phyloP scores from a whole-genome alignment of 495 filamentous ascomycete species.

The Talaromyces liani region DNA sequence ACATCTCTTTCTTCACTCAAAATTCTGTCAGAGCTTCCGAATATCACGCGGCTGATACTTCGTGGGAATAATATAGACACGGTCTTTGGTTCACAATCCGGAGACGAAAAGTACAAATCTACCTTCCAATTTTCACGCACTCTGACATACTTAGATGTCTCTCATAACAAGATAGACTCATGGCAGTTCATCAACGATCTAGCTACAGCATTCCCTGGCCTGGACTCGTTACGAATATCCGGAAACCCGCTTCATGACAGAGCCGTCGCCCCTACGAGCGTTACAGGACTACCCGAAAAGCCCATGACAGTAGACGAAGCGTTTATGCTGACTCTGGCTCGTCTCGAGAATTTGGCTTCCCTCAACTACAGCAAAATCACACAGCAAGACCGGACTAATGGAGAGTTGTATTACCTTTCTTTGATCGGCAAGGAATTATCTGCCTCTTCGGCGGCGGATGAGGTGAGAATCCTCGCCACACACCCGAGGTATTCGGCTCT shows the following conservation, averaged over 20 bases:
- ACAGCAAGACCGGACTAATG: constrained; percentile 66
- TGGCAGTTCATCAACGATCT: constrained; percentile 69
- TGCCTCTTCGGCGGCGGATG: constrained; percentile 44
- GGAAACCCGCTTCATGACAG: constrained; percentile 75
- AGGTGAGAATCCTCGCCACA: constrained; percentile 41
- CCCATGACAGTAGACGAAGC: constrained; percentile 60
- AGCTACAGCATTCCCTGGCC: constrained; percentile 55
- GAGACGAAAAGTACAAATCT: neutral
- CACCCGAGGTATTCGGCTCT: constrained; percentile 69
- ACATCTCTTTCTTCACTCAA: constrained; percentile 49
- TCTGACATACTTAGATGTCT: constrained; percentile 64
- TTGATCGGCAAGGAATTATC: constrained; percentile 70
- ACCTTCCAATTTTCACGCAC: constrained; percentile 32
- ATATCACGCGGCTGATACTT: constrained; percentile 46
- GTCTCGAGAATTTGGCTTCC: constrained; percentile 53
- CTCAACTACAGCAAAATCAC: constrained; percentile 79
- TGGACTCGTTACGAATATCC: constrained; percentile 60
- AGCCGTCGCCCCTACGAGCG: constrained; percentile 32
- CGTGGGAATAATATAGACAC: constrained; percentile 36
- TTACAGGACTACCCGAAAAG: constrained; percentile 29
- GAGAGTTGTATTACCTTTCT: constrained; percentile 86
- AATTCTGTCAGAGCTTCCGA: constrained; percentile 47
- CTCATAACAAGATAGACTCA: constrained; percentile 63
- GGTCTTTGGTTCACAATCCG: constrained; percentile 9
- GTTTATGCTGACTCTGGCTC: constrained; percentile 82